phyloP scores from a whole-genome alignment of 179 eudicot genomes.

The Carnegiea gigantea region DNA sequence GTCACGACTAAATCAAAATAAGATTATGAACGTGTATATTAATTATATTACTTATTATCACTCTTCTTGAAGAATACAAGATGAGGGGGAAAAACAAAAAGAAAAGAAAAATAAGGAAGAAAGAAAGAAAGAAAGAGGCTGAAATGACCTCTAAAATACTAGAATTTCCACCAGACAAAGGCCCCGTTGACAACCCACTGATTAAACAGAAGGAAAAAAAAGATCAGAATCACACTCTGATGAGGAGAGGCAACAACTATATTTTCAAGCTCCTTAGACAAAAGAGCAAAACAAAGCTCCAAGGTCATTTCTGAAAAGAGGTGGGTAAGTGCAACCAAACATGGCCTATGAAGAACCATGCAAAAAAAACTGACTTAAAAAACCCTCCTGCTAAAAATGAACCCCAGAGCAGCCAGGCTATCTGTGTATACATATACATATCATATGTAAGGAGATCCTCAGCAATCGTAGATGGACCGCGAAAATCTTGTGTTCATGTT shows the following conservation, averaged over 20 bases:
- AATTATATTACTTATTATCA: not conserved
- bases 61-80: constrained; percentile 5
- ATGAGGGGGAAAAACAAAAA: not conserved
- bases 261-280: constrained; percentile 12
- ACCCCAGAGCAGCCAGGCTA: constrained; percentile 42
- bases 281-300: constrained; percentile 30
- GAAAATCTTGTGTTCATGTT: constrained; percentile 17
- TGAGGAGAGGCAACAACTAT: not conserved
- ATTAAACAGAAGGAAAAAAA: not conserved
- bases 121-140: not conserved
- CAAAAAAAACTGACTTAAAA: constrained; percentile 33
- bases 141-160: not conserved
- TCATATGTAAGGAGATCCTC: not conserved
- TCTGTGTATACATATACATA: not conserved
- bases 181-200: not conserved
- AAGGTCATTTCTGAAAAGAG: constrained; percentile 47
- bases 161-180: not conserved
- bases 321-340: constrained; percentile 40
- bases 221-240: not conserved
- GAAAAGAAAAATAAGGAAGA: not conserved
- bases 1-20: not conserved
- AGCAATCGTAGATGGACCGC: not conserved
- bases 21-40: not conserved
- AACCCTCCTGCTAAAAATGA: constrained; percentile 51
- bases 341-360: constrained; percentile 42